Evolutionary conservation across 2,329 filamentous ascomycete species (phyloP).

Genomic region (Hypomyces rosellus): DNA sequence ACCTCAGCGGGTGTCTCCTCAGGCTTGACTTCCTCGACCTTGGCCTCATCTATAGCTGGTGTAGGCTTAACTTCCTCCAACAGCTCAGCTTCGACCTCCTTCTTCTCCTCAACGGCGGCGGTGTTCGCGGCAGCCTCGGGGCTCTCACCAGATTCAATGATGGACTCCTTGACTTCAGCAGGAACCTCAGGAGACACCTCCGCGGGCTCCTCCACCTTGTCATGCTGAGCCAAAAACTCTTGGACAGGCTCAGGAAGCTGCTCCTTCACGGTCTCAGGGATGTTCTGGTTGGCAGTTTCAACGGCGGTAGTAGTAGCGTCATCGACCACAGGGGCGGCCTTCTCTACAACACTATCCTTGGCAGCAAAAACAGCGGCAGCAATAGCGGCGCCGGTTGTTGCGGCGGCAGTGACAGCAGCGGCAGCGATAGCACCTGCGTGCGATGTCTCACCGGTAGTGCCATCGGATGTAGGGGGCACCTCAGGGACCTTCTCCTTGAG

Average conservation of each 20-base stretch:
- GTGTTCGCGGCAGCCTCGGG: slow-evolving; percentile 68
- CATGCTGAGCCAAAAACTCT: slow-evolving; percentile 37
- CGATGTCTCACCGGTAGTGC: slow-evolving; percentile 47
- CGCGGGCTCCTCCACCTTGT: slow-evolving; percentile 36
- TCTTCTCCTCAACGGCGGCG: slow-evolving; percentile 68
- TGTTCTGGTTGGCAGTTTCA: slow-evolving; percentile 38
- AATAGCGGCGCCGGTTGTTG: slow-evolving; percentile 23
- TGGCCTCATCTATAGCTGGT: slow-evolving; percentile 27
- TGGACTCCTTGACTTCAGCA: slow-evolving; percentile 50
- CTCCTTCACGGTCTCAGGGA: slow-evolving; percentile 50
- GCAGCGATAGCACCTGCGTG: slow-evolving; percentile 36
- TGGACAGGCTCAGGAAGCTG: slow-evolving; percentile 44
- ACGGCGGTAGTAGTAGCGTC: slow-evolving; percentile 30
- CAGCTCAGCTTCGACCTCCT: slow-evolving; percentile 66
- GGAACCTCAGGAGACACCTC: slow-evolving; percentile 47
- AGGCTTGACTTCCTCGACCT: slow-evolving; percentile 12
- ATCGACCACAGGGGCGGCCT: slow-evolving; percentile 31
- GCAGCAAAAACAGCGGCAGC: slow-evolving; percentile 24
- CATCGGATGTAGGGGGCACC: slow-evolving; percentile 52
- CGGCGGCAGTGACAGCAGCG: slow-evolving; percentile 30
- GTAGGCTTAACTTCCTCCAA: slow-evolving; percentile 53
- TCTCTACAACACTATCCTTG: slow-evolving; percentile 31
- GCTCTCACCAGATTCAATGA: slow-evolving; percentile 49
- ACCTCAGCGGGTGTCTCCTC: slow-evolving; percentile 24
- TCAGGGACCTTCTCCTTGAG: slow-evolving; percentile 60